Percentiles rank a stretch among this genome's conserved stretches.
Evolutionary conservation across 2,329 filamentous ascomycete species (phyloP).

Genomic region (Myriosclerotinia curreyana): DNA sequence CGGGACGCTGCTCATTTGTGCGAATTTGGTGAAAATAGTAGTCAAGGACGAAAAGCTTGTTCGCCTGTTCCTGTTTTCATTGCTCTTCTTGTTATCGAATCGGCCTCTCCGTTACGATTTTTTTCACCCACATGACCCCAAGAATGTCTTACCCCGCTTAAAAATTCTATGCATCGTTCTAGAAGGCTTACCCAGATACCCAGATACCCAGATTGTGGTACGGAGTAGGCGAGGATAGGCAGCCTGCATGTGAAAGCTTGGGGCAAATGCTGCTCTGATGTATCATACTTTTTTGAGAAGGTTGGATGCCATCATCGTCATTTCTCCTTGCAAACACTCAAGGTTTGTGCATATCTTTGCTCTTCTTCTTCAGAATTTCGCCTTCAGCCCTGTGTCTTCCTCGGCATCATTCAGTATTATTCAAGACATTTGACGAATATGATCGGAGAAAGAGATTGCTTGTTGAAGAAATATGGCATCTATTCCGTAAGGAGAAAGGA

Average conservation of each 20-base stretch:
- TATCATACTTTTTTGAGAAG: neutral
- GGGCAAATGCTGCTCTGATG: slow-evolving; percentile 5
- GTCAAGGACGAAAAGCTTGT: neutral
- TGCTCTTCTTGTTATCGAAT: slow-evolving; percentile 3
- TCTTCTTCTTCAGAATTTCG: neutral
- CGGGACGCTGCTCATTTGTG: no score
- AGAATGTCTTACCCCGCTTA: slow-evolving; percentile 3
- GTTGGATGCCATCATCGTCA: slow-evolving; percentile 6
- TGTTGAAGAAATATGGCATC: neutral
- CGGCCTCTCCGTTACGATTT: slow-evolving; percentile 3
- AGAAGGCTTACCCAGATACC: slow-evolving; percentile 8
- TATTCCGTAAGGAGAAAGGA: neutral
- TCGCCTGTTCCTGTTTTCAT: neutral
- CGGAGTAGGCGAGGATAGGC: neutral
- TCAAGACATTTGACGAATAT: neutral
- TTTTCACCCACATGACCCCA: slow-evolving; percentile 10
- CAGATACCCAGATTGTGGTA: neutral
- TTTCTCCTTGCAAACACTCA: slow-evolving; percentile 1
- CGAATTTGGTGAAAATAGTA: no score
- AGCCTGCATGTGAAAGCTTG: slow-evolving; percentile 6
- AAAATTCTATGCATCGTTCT: slow-evolving; percentile 10
- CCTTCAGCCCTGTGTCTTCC: slow-evolving; percentile 17
- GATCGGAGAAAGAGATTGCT: neutral
- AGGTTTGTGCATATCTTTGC: neutral
- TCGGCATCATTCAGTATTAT: neutral